phyloP scores from a whole-genome alignment of 306 rosid species.

The Macrotyloma uniflorum region DNA sequence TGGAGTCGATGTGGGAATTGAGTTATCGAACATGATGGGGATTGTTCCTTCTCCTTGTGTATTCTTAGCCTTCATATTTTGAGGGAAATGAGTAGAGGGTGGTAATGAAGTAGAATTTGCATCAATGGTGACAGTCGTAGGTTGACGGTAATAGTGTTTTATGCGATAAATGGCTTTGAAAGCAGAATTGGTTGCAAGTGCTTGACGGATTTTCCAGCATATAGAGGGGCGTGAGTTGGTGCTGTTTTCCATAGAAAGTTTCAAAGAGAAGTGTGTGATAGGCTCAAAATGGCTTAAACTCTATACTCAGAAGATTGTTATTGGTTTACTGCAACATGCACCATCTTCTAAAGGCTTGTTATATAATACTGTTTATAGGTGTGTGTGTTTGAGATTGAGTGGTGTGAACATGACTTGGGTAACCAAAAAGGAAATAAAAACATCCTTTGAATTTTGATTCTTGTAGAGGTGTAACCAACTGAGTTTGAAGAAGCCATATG shows the following conservation, averaged over 20 bases:
- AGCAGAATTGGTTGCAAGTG: conserved; percentile 39
- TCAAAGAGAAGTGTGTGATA: background rate
- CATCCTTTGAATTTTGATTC: conserved; percentile 28
- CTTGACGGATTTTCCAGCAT: conserved; percentile 57
- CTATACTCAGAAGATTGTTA: background rate
- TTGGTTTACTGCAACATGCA: conserved; percentile 23
- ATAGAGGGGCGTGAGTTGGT: conserved; percentile 35
- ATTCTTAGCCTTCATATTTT: conserved; percentile 17
- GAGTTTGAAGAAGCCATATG: conserved; percentile 25
- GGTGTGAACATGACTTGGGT: background rate
- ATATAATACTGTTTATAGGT: conserved; percentile 32
- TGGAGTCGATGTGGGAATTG: conserved; percentile 26
- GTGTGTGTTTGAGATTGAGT: background rate
- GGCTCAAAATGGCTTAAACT: background rate
- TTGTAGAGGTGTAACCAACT: conserved; percentile 13
- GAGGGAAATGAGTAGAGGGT: background rate
- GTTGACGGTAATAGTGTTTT: conserved; percentile 18
- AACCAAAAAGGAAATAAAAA: background rate
- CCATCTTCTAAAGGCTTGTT: background rate
- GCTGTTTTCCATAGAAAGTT: conserved; percentile 43
- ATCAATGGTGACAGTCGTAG: background rate
- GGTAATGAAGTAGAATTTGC: conserved; percentile 14
- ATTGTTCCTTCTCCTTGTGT: conserved; percentile 15
- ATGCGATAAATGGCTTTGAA: conserved; percentile 32
- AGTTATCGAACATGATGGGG: conserved; percentile 47